Evolutionary conservation across 2,329 filamentous ascomycete genomes (phyloP).

Genomic region (Penicillium freii): DNA sequence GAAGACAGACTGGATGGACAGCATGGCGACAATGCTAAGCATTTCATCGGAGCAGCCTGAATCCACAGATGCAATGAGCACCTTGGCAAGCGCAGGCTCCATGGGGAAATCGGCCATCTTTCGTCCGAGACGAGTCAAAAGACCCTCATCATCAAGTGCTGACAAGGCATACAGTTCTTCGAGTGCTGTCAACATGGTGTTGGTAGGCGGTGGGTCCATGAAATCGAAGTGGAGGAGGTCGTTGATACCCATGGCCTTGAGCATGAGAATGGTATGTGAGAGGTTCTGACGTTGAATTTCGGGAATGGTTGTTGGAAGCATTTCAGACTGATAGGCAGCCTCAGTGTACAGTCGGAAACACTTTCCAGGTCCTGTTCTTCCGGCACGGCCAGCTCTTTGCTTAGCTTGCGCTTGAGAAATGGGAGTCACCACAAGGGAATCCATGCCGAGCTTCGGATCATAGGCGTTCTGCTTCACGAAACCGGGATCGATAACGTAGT

Average conservation of each 20-base stretch:
- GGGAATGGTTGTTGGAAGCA: slow-evolving; percentile 92
- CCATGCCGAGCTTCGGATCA: slow-evolving; percentile 96
- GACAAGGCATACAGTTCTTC: slow-evolving; percentile 93
- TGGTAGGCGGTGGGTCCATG: slow-evolving; percentile 96
- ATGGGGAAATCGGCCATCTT: slow-evolving; percentile 99
- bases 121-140: slow-evolving; percentile 83
- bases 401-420: slow-evolving; percentile 97
- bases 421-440: slow-evolving; percentile 89
- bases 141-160: slow-evolving; percentile 89
- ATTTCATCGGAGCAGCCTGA: slow-evolving; percentile 90
- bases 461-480: slow-evolving; percentile 98
- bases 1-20: slow-evolving; percentile 82
- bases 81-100: slow-evolving; percentile 89
- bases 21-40: slow-evolving; percentile 90
- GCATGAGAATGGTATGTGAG: slow-evolving; percentile 89
- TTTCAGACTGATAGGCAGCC: slow-evolving; percentile 90
- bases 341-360: slow-evolving; percentile 96
- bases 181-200: slow-evolving; percentile 93
- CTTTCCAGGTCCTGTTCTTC: slow-evolving; percentile 91
- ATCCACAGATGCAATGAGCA: slow-evolving; percentile 82
- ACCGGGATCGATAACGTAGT: slow-evolving; percentile 93
- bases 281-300: slow-evolving; percentile 96
- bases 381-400: slow-evolving; percentile 87
- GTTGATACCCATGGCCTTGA: slow-evolving; percentile 99
- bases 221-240: slow-evolving; percentile 97